Conservation (phyloP, 768 basidiomycete species). For the Cyclocybe cylindracea region DNA sequence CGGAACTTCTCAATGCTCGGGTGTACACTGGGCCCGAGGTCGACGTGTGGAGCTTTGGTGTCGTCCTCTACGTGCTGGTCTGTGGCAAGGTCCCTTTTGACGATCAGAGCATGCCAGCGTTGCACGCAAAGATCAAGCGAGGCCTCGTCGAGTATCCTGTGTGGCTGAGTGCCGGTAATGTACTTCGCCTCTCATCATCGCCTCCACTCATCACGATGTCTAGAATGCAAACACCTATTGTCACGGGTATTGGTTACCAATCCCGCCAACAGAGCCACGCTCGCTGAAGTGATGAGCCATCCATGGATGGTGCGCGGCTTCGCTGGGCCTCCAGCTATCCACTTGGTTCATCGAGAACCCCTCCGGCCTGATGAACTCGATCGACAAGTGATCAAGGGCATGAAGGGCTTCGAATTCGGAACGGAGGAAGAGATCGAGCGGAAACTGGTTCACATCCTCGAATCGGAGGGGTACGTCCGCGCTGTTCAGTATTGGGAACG, state of each 20-base stretch:
- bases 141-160: conserved; percentile 96
- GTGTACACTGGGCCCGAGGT: conserved; percentile 98
- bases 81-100: conserved; percentile 99
- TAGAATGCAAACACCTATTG: conserved; percentile 93
- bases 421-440: conserved; percentile 82
- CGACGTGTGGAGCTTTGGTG: conserved; percentile 98
- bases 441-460: conserved; percentile 69
- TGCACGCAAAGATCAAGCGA: conserved; percentile 98
- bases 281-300: conserved; percentile 84
- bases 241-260: conserved; percentile 97
- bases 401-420: conserved; percentile 98
- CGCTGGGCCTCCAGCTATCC: conserved; percentile 74
- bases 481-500: conserved; percentile 81
- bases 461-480: conserved; percentile 74
- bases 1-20: conserved; percentile 94
- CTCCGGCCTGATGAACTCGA: conserved; percentile 89
- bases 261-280: conserved; percentile 78
- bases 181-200: neutral
- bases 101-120: conserved; percentile 98
- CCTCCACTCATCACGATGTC: conserved; percentile 5
- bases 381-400: conserved; percentile 79
- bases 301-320: conserved; percentile 94
- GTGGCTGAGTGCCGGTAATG: conserved; percentile 89
- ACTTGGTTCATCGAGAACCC: conserved; percentile 88
- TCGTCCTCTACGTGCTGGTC: conserved; percentile 95